Evolutionary conservation across 257 asterid species (phyloP).

Genomic region (Solanum chiquidenum): DNA sequence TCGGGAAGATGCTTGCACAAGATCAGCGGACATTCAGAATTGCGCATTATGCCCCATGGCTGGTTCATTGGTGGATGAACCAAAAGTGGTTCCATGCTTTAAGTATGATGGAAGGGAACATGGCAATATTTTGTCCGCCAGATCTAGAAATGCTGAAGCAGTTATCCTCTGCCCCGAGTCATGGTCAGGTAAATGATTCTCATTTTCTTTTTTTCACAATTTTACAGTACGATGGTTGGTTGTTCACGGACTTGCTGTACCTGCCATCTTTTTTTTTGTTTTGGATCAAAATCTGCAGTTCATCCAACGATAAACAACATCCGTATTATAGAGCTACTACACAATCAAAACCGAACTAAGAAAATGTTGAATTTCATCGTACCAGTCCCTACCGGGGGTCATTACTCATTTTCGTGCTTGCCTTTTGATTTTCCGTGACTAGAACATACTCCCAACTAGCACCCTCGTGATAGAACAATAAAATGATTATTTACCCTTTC

Average conservation of each 20-base stretch:
- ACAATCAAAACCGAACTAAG: not conserved
- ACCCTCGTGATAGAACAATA: not conserved
- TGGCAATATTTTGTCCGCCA: slow-evolving; percentile 25
- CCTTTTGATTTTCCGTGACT: not conserved
- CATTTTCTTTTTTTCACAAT: not conserved
- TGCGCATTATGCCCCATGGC: slow-evolving; percentile 71
- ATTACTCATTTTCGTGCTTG: not conserved
- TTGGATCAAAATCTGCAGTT: not conserved
- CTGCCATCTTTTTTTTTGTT: not conserved
- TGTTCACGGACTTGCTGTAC: not conserved
- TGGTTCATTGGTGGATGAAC: slow-evolving; percentile 80
- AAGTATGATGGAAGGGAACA: slow-evolving; percentile 39
- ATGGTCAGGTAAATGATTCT: slow-evolving; percentile 38
- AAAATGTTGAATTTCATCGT: not conserved
- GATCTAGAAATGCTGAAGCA: slow-evolving; percentile 50
- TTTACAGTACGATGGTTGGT: not conserved
- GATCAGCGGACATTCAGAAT: slow-evolving; percentile 46
- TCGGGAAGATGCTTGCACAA: slow-evolving; percentile 19
- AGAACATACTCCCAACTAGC: not conserved
- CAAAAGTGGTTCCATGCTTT: slow-evolving; percentile 64
- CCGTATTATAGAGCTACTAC: not conserved
- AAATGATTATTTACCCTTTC: not conserved
- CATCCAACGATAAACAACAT: not conserved
- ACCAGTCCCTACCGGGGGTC: not conserved
- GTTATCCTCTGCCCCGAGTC: slow-evolving; percentile 27